Conservation (phyloP, 2,329 filamentous ascomycete species). For the Cordyceps cicadae region DNA sequence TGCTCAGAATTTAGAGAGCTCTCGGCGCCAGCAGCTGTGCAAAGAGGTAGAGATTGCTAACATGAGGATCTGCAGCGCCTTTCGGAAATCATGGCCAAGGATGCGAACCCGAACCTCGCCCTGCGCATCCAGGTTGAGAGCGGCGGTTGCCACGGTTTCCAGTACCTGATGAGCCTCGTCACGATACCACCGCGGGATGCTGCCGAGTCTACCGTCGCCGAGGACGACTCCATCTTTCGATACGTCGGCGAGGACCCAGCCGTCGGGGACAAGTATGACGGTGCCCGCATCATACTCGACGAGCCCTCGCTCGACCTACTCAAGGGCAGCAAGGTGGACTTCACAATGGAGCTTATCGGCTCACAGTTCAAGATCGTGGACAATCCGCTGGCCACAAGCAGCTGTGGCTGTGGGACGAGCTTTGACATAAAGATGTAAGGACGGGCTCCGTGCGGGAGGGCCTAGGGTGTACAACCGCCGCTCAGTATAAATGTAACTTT, state of each 20-base stretch:
- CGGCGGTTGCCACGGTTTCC: slow-evolving; percentile 95
- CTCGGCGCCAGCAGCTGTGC: neutral
- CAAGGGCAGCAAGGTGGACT: slow-evolving; percentile 92
- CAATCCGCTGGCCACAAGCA: slow-evolving; percentile 85
- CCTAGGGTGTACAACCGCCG: neutral
- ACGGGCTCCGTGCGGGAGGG: neutral
- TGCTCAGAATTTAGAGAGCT: neutral
- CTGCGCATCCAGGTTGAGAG: slow-evolving; percentile 89
- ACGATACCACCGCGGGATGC: slow-evolving; percentile 40
- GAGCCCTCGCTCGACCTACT: slow-evolving; percentile 77
- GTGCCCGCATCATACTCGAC: slow-evolving; percentile 81
- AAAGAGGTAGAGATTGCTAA: neutral
- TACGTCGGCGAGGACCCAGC: slow-evolving; percentile 46
- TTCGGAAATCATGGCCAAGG: slow-evolving; percentile 63
- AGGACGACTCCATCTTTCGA: slow-evolving; percentile 85
- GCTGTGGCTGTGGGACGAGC: slow-evolving; percentile 93
- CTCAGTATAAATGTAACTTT: slow-evolving; percentile 9
- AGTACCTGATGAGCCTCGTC: slow-evolving; percentile 88
- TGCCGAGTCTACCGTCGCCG: slow-evolving; percentile 34
- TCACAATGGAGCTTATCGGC: slow-evolving; percentile 85
- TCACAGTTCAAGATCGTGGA: slow-evolving; percentile 92
- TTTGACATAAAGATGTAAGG: slow-evolving; percentile 75
- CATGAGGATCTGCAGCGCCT: slow-evolving; percentile 47
- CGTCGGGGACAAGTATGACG: slow-evolving; percentile 21
- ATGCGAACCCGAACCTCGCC: slow-evolving; percentile 68